phyloP scores from a whole-genome alignment of 2,329 filamentous ascomycete genomes.

The Neobulgaria alba region DNA sequence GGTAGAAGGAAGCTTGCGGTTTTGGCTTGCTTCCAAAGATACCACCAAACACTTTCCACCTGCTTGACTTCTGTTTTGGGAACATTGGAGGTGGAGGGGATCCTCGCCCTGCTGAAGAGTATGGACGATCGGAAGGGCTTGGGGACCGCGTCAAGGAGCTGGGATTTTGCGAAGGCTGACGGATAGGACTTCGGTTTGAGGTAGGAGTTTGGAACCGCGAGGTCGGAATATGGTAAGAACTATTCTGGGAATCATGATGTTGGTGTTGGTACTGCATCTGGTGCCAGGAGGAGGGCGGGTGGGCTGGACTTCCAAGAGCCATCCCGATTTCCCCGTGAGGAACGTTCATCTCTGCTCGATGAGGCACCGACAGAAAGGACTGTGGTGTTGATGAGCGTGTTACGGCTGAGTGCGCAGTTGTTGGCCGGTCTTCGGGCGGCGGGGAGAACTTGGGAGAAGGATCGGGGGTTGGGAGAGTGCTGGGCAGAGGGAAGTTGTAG shows the following conservation, averaged over 20 bases:
- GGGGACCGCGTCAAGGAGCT: background rate
- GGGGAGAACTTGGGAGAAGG: conserved; percentile 14
- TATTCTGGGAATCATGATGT: conserved; percentile 9
- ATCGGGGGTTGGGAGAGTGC: conserved; percentile 17
- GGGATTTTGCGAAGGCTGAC: background rate
- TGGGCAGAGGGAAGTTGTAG: conserved; percentile 24
- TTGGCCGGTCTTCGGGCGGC: conserved; percentile 12
- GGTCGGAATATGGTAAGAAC: background rate
- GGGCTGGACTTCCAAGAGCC: conserved; percentile 59
- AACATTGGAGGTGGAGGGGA: conserved; percentile 5
- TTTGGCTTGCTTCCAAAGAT: conserved; percentile 39
- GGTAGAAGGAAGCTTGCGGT: conserved; percentile 23
- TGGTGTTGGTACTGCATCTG: conserved; percentile 32
- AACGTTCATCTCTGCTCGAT: too few species aligned
- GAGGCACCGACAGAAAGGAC: too few species aligned
- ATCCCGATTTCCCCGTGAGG: conserved; percentile 49
- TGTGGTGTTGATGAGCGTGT: conserved; percentile 2
- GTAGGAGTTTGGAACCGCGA: background rate
- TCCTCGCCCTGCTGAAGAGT: background rate
- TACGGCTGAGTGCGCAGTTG: conserved; percentile 16
- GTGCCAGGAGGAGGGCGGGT: background rate
- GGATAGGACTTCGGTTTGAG: background rate
- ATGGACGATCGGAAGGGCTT: background rate
- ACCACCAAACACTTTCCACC: conserved; percentile 49
- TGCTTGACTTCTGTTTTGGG: conserved; percentile 40